Conservation (phyloP, 2,329 filamentous ascomycete genomes). For the Periconia sp. region DNA sequence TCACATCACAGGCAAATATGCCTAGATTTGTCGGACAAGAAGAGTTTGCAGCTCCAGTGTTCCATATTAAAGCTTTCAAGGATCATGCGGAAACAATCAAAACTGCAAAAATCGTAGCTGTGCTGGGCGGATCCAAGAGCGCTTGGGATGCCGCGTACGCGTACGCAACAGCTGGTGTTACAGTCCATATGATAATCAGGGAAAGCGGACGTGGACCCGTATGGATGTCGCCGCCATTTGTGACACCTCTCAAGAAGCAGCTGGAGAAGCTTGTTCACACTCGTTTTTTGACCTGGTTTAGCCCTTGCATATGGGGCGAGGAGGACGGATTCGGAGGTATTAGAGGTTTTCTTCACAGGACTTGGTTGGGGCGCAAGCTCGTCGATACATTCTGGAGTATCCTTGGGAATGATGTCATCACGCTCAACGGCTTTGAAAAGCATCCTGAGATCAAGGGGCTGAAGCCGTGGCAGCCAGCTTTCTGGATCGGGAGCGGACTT, state of each 20-base stretch:
- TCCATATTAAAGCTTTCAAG: slow-evolving; percentile 60
- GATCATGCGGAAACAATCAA: slow-evolving; percentile 41
- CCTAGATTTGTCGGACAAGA: slow-evolving; percentile 55
- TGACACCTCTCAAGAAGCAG: slow-evolving; percentile 67
- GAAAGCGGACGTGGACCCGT: slow-evolving; percentile 58
- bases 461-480: slow-evolving; percentile 44
- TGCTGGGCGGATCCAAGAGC: slow-evolving; percentile 66
- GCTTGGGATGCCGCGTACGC: slow-evolving; percentile 65
- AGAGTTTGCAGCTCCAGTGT: slow-evolving; percentile 55
- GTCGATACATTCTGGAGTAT: slow-evolving; percentile 59
- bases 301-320: slow-evolving; percentile 71
- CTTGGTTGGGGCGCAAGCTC: slow-evolving; percentile 57
- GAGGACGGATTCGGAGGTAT: slow-evolving; percentile 62
- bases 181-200: slow-evolving; percentile 62
- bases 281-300: slow-evolving; percentile 71
- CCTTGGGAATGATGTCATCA: slow-evolving; percentile 55
- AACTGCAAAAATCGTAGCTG: slow-evolving; percentile 43
- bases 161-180: slow-evolving; percentile 53
- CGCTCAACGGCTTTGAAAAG: slow-evolving; percentile 48
- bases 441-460: slow-evolving; percentile 45
- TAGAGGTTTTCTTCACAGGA: slow-evolving; percentile 59
- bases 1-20: slow-evolving; percentile 61
- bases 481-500: slow-evolving; percentile 59
- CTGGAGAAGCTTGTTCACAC: slow-evolving; percentile 67
- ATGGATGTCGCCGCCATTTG: slow-evolving; percentile 61